A percentile compares a stretch with the other conserved stretches of the same genome.
phyloP scores from a whole-genome alignment of 1,284 basidiomycete species.

The Thecaphora frezii region DNA sequence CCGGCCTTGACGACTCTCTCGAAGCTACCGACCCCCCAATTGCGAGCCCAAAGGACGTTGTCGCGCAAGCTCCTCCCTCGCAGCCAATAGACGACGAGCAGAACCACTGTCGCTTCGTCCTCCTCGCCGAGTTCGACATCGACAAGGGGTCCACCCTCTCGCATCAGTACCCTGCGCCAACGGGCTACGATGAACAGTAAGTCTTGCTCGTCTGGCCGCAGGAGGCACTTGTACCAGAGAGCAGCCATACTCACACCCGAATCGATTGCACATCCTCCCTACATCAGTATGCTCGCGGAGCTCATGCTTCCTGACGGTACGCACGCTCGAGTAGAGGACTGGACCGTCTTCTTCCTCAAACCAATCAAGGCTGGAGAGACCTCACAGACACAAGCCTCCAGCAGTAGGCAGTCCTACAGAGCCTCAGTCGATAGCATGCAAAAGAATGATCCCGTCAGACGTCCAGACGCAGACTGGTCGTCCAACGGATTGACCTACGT shows the following conservation, averaged over 20 bases:
- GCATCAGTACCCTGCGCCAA: conserved; percentile 41
- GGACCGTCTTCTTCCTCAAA: conserved; percentile 91
- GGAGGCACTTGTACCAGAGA: no score
- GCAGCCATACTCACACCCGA: no score
- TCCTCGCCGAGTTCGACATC: conserved; percentile 55
- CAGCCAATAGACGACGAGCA: no score
- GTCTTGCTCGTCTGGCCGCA: conserved; percentile 1
- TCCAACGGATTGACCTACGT: conserved; percentile 67
- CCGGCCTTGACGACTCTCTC: no score
- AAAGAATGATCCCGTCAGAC: not conserved
- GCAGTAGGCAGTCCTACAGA: no score
- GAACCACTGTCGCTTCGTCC: conserved; percentile 44
- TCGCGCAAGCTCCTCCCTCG: no score
- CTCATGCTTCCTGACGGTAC: conserved; percentile 98
- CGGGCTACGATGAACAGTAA: conserved; percentile 48
- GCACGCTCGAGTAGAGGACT: conserved; percentile 89
- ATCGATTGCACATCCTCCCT: not conserved
- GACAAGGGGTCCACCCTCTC: conserved; percentile 50
- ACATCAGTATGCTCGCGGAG: conserved; percentile 82
- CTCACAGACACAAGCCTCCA: not conserved
- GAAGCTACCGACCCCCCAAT: no score
- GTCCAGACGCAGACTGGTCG: conserved; percentile 5
- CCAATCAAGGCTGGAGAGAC: not conserved
- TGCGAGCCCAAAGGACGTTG: no score
- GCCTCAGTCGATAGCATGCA: not conserved